These are phyloP conservation scores for Pichia kluyveri DNA, from an alignment of 805 yeast species.

Conservation along the genomic window DNA sequence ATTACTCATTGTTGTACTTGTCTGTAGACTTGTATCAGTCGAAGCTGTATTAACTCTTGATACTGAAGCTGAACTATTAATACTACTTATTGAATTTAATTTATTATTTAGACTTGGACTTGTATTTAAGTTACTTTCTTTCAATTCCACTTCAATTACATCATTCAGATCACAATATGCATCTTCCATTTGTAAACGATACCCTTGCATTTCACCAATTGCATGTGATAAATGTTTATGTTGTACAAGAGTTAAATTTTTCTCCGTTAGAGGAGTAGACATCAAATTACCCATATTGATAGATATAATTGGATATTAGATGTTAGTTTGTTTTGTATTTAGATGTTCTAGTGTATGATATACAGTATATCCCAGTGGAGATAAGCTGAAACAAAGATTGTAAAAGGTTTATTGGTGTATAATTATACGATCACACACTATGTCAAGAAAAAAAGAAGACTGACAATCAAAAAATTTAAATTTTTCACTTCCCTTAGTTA, in stretches of 20 bases:
- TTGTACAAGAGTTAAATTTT: conserved; percentile 41
- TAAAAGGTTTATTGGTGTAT: too few relatives aligned
- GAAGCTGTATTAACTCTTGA: background rate
- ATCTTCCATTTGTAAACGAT: conserved; percentile 67
- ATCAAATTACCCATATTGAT: conserved; percentile 58
- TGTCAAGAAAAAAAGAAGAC: too few relatives aligned
- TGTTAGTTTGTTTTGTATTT: too few relatives aligned
- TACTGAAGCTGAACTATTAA: background rate
- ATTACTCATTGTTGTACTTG: background rate
- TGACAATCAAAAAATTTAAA: too few relatives aligned
- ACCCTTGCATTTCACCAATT: conserved; percentile 74
- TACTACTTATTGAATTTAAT: too few relatives aligned
- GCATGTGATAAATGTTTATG: conserved; percentile 44
- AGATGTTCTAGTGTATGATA: too few relatives aligned
- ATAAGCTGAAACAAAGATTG: too few relatives aligned
- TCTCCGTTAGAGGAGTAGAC: conserved; percentile 68
- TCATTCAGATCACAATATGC: conserved; percentile 46
- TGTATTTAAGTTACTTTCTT: background rate
- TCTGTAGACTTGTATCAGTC: background rate
- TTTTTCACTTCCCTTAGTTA: too few relatives aligned
- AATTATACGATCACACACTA: too few relatives aligned
- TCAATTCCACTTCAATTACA: conserved; percentile 7
- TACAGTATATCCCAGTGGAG: too few relatives aligned
- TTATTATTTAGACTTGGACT: too few relatives aligned
- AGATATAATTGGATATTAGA: too few relatives aligned